Conservation (phyloP, 768 basidiomycete species). For the Kwoniella botswanensis region DNA sequence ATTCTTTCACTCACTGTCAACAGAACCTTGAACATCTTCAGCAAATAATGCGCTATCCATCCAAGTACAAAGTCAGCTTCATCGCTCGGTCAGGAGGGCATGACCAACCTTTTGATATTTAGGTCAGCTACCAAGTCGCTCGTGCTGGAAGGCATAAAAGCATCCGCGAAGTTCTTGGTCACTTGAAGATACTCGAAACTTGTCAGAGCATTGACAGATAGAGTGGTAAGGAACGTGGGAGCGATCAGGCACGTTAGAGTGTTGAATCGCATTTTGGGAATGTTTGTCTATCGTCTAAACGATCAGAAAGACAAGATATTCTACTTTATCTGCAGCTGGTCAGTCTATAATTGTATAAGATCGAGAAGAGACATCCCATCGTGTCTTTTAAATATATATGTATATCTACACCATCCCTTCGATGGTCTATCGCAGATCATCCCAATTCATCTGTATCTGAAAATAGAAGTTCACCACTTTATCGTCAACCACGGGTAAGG, state of each 20-base stretch:
- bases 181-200: conserved; percentile 23
- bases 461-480: not conserved
- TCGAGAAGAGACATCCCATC: too few relatives aligned
- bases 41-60: conserved; percentile 35
- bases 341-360: too few relatives aligned
- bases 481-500: not conserved
- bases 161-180: conserved; percentile 31
- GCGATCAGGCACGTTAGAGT: conserved; percentile 3
- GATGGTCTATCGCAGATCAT: not conserved
- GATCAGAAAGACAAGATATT: not conserved
- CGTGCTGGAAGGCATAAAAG: conserved; percentile 16
- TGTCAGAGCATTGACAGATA: conserved; percentile 12
- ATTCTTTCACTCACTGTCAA: conserved; percentile 29
- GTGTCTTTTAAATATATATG: not conserved
- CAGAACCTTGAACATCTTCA: conserved; percentile 37
- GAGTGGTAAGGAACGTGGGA: not conserved
- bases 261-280: not conserved
- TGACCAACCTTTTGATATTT: conserved; percentile 22
- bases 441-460: conserved; percentile 1
- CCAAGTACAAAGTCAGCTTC: not conserved
- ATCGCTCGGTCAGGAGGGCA: too few relatives aligned
- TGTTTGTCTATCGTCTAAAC: not conserved
- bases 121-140: conserved; percentile 15
- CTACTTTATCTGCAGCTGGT: not conserved
- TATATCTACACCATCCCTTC: not conserved